Base-by-base conservation (phyloP, 495 filamentous ascomycete genomes). In the Astrocystis sublimbata region DNA sequence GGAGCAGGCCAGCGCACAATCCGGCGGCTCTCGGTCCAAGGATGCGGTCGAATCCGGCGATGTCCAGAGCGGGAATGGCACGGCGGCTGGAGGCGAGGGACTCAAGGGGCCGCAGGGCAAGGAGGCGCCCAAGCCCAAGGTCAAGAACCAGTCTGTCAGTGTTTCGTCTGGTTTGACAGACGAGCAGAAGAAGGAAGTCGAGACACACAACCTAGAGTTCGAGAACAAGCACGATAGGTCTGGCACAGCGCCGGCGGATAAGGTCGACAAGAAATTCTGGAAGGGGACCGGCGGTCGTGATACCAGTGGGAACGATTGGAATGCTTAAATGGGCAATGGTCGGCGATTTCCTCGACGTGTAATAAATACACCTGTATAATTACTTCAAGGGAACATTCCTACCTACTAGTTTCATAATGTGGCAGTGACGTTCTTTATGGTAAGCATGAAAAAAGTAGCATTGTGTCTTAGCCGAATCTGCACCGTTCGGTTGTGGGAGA, bases 161-260 rank as follows among this genome's bases (percentile, higher is more conserved):
- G 47, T 59, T 9, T 65, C 71, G 15, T 52, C 68, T n/a, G 70
- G 75, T 9, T 65, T 81, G 65, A 77, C 67, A 42, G 58, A 77
- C 36, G 79, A 77, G 60, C 76, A 83, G 69, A 68, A 81, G 67
- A 70, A 68, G 57, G 80, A 84, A 68, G 80, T 83, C 54, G 77
- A 82, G 60, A 61, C 70, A 68, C 80, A 83, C 70, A 84, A 84
- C 56, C 40, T 42, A 28, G 79, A 82, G 13, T 84, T 83, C 71
- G 80, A 83, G 63, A 60, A 73, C 46, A 77, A 79, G 47, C 76
- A 82, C 45, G 81, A 77, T 45, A 68, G 62, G 54, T 80, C 76
- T 15, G 47, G 70, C 6, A 17, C 57, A 17, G 78, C 76, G 0
- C 58, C 59, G 8, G 66, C 75, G 4, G 81, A 83, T 53, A 79